Base-by-base conservation (phyloP, 345 rosid genomes). In the Hibiscus tridactylites region DNA sequence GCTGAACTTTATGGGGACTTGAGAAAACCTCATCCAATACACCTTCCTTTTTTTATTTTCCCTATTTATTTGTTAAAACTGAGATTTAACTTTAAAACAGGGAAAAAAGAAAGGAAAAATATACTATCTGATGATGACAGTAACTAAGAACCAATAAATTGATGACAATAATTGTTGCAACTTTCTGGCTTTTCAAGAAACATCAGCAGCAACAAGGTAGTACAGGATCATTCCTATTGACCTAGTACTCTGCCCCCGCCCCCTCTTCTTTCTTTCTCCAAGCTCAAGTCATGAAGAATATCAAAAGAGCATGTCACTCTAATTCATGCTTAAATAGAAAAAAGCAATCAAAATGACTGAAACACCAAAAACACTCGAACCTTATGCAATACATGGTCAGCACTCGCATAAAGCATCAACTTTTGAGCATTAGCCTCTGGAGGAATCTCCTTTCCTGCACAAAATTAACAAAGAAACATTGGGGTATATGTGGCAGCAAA, bases 361-460 rank as follows among this genome's bases (percentile, higher is more conserved):
- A 31, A 31, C 19, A 31, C 19, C 19, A 31, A 5, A 31, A 61
- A 61, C 17, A 26, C 65, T n/a, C 65, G 9, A 61, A 61, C 65
- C 44, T 61, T 61, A 31, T 16, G 44, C 65, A 61, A 61, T 61
- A 61, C 65, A 61, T 61, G 65, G 33, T 61, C 65, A 61, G 65
- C 44, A 31, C 56, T 28, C 26, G 70, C 70, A 44, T 24, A 65
- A 46, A 65, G 70, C 54, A 65, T 44, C 70, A 65, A 65, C 70
- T 49, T 44, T 65, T 65, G 70, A 65, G 53, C 75, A 76, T 79
- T 79, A 42, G 31, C 78, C 50, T 68, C 90, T 58, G 84, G 83
- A 71, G 88, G 86, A 76, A 94, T 71, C 73, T 90, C 92, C 72
- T 89, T 88, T 76, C 92, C 98, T 91, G 84, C 39, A 60, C 12